A percentile compares a stretch with the other conserved stretches of the same genome.
Evolutionary conservation across 257 asterid species (phyloP).

Genomic region (Verbena officinalis): DNA sequence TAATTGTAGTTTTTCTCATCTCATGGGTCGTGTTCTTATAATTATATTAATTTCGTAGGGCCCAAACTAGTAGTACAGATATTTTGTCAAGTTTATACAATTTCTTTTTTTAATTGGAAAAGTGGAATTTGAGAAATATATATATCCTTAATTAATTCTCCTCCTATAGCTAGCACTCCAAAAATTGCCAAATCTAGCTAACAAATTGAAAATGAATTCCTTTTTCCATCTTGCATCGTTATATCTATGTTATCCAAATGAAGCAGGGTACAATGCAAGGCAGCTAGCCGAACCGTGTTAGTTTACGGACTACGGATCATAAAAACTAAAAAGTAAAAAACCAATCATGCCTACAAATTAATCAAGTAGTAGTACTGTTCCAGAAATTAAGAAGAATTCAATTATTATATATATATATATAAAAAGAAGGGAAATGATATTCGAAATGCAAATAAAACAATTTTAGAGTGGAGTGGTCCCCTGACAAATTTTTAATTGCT

Average conservation of each 20-base stretch:
- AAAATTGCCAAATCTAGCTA: background rate
- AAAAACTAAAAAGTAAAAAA: background rate
- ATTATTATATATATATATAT: background rate
- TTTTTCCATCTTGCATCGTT: conserved; percentile 2
- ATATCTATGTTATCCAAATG: conserved; percentile 9
- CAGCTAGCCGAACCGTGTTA: background rate
- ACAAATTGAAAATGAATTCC: background rate
- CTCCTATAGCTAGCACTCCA: too few relatives aligned
- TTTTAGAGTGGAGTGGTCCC: conserved; percentile 16
- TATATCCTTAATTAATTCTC: too few relatives aligned
- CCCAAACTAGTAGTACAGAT: background rate
- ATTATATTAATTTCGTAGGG: background rate
- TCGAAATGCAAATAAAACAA: conserved; percentile 1
- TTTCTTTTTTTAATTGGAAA: too few relatives aligned
- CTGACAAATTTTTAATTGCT: background rate
- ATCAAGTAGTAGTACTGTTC: too few relatives aligned
- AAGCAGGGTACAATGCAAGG: too few relatives aligned
- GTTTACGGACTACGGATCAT: conserved; percentile 10
- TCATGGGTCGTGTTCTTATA: background rate
- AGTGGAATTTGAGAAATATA: too few relatives aligned
- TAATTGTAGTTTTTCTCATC: conserved; percentile 12
- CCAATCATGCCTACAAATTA: background rate
- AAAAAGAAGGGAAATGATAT: background rate
- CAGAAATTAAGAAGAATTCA: background rate
- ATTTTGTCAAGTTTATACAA: background rate